phyloP scores from a whole-genome alignment of 2,329 filamentous ascomycete genomes.

The Colletotrichum viniferum region DNA sequence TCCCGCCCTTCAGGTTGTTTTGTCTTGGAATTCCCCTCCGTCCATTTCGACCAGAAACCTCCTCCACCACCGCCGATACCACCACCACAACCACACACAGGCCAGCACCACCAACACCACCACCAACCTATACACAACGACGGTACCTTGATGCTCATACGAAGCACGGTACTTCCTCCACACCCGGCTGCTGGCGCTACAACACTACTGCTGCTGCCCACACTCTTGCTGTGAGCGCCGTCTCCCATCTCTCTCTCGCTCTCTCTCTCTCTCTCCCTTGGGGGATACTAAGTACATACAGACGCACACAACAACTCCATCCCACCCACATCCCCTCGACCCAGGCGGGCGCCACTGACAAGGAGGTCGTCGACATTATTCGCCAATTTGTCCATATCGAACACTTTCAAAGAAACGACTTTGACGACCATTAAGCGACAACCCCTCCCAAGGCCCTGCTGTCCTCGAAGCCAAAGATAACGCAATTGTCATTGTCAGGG shows the following conservation, averaged over 20 bases:
- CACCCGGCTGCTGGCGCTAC: background rate
- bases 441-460: background rate
- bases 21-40: slow-evolving; percentile 3
- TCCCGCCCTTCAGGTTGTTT: slow-evolving; percentile 7
- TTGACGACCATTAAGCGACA: background rate
- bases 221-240: background rate
- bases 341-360: background rate
- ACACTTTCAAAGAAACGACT: background rate
- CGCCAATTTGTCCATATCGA: background rate
- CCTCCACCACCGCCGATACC: background rate
- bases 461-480: background rate
- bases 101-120: background rate
- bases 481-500: background rate
- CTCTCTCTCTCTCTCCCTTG: background rate
- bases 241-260: background rate
- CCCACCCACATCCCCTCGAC: background rate
- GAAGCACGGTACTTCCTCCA: background rate
- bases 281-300: background rate
- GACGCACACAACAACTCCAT: background rate
- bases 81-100: background rate
- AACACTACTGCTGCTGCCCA: background rate
- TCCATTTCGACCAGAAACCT: background rate
- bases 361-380: background rate
- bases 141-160: background rate
- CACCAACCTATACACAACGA: background rate